Evolutionary conservation across 2,329 filamentous ascomycete genomes (phyloP).

Genomic region (Nectriaceae sp.): DNA sequence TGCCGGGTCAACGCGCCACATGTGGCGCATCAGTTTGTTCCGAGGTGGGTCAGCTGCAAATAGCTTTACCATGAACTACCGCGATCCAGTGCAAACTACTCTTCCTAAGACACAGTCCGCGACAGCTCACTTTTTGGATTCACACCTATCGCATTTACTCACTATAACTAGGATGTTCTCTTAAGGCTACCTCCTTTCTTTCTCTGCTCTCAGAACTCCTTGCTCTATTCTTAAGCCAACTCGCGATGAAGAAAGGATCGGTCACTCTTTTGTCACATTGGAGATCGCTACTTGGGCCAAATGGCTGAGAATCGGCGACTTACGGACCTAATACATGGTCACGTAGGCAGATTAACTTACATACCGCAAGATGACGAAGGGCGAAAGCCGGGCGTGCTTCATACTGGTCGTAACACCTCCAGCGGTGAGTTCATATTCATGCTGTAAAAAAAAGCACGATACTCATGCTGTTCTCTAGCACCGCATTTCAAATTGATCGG

Average conservation of each 20-base stretch:
- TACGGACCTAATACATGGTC: constrained; percentile 34
- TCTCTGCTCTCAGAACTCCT: constrained; percentile 22
- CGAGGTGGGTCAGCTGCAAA: constrained; percentile 27
- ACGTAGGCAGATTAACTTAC: constrained; percentile 37
- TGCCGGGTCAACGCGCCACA: constrained; percentile 31
- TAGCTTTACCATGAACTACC: constrained; percentile 14
- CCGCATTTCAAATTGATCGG: constrained; percentile 36
- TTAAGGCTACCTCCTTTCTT: constrained; percentile 11
- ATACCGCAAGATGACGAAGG: constrained; percentile 24
- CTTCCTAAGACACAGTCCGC: neutral
- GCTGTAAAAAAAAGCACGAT: too few relatives aligned
- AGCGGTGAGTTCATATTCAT: constrained; percentile 24
- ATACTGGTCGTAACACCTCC: constrained; percentile 32
- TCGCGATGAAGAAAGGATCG: constrained; percentile 37
- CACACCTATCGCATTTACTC: neutral
- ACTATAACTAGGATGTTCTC: constrained; percentile 17
- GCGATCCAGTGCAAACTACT: neutral
- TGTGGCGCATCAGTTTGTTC: constrained; percentile 23
- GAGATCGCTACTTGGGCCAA: constrained; percentile 34
- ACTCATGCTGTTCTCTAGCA: constrained; percentile 26
- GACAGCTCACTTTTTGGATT: neutral
- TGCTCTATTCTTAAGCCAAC: constrained; percentile 19
- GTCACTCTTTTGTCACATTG: constrained; percentile 26
- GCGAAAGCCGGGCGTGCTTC: constrained; percentile 29
- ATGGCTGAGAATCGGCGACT: constrained; percentile 40